phyloP scores from a whole-genome alignment of 2,329 filamentous ascomycete genomes.

The Hymenoscyphus linearis region DNA sequence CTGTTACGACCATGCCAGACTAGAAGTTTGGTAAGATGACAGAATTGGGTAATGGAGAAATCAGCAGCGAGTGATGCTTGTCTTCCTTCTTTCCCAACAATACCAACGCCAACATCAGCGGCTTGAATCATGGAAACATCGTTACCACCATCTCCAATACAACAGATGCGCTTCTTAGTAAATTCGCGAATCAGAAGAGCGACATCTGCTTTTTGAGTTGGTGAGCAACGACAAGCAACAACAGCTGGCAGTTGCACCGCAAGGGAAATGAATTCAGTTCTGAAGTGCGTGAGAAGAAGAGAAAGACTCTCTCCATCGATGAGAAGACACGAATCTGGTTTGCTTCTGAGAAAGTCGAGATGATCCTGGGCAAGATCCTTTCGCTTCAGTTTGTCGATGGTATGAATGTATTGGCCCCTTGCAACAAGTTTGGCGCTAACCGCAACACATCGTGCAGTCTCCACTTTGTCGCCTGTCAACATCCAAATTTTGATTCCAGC shows the following conservation, averaged over 20 bases:
- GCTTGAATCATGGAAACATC: conserved; percentile 99
- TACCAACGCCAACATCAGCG: conserved; percentile 94
- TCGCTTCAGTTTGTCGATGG: conserved; percentile 76
- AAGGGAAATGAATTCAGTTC: conserved; percentile 78
- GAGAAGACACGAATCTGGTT: conserved; percentile 79
- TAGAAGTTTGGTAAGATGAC: conserved; percentile 90
- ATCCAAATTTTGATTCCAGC: conserved; percentile 99
- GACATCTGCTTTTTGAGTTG: conserved; percentile 93
- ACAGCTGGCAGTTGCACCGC: conserved; percentile 87
- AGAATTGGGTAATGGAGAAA: conserved; percentile 94
- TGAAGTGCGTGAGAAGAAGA: conserved; percentile 77
- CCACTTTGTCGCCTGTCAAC: conserved; percentile 97
- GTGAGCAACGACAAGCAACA: conserved; percentile 93
- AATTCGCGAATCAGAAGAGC: conserved; percentile 83
- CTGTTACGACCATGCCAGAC: conserved; percentile 98
- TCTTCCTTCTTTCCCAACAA: conserved; percentile 94
- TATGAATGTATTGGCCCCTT: conserved; percentile 92
- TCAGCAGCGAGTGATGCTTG: conserved; percentile 94
- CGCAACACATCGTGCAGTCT: conserved; percentile 93
- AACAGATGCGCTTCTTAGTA: conserved; percentile 93
- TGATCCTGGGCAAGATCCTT: conserved; percentile 84
- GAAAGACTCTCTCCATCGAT: conserved; percentile 91
- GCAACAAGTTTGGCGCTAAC: conserved; percentile 92
- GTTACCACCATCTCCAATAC: conserved; percentile 96
- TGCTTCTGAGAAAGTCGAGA: conserved; percentile 81